phyloP scores from a whole-genome alignment of 2,329 filamentous ascomycete species.

The Epichloe brachyelytri region DNA sequence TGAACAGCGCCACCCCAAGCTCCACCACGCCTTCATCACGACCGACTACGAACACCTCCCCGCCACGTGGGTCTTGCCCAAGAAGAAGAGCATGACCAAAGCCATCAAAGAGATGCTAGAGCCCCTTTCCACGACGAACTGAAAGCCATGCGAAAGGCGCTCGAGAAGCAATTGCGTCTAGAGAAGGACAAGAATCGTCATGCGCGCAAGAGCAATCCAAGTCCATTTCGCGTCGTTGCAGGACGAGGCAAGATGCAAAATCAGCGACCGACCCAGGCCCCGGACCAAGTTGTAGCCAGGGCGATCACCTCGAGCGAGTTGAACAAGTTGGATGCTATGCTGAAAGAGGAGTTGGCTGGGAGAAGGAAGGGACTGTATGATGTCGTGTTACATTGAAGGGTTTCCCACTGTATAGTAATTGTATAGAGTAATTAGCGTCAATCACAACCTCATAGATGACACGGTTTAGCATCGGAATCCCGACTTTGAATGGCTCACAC shows the following conservation, averaged over 20 bases:
- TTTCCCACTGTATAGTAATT: neutral
- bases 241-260: neutral
- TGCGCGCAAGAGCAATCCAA: neutral
- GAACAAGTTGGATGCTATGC: constrained; percentile 2
- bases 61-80: constrained; percentile 13
- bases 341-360: constrained; percentile 1
- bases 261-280: neutral
- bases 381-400: neutral
- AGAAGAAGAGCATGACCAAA: constrained; percentile 13
- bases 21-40: constrained; percentile 28
- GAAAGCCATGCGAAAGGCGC: constrained; percentile 10
- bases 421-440: no score
- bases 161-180: constrained; percentile 10
- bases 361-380: neutral
- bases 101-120: constrained; percentile 18
- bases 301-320: constrained; percentile 1
- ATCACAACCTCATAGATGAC: no score
- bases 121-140: constrained; percentile 19
- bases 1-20: constrained; percentile 24
- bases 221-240: constrained; percentile 5
- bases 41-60: constrained; percentile 18
- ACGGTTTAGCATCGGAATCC: no score
- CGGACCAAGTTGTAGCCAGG: neutral
- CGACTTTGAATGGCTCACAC: no score
- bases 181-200: neutral